Base-by-base conservation (phyloP, 2,329 filamentous ascomycete genomes). In the Fusarium udum region DNA sequence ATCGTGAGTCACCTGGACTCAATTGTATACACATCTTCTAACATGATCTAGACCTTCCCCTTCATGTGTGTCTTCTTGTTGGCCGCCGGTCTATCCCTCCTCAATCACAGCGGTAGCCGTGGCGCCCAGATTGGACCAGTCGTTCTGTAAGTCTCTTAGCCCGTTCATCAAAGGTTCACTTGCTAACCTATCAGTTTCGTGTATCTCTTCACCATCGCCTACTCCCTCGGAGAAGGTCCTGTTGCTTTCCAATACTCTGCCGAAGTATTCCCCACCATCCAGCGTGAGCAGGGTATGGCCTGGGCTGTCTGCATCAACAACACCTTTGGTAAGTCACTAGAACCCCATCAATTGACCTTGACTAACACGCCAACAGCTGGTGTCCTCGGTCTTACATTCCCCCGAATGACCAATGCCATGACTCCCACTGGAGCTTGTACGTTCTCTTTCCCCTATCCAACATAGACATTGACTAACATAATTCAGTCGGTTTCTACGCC, bases 401-500 rank as follows among this genome's bases (percentile, higher is more conserved):
- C 80, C 11, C 77, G 78, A 20, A 80, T 82, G 74, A 45, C 76
- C 12, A 73, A 62, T 9, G 78, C 79, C 49, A 81, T 82, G 75
- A 80, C 79, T 2, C 66, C 70, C 0, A 79, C 80, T 4, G 80
- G 80, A 24, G 80, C 80, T 9, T 82, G 76, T 78, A 46, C 32
- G 77, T 26, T 26, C 26, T 26, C 26, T 6, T 26, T 26, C 26
- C 26, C 26, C 26, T 26, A 26, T 26, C 26, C 26, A 26, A 26
- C 26, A 26, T 26, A 26, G 26, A 26, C 26, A 24, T 26, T 22
- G 16, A 32, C 72, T 78, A 49, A 78, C 39, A 1, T 4, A 0
- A 2, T 83, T 2, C 12, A 10, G 78, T 77, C 63, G 82, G 82
- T 0, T 83, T 86, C 71, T 87, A 87, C 51, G 85, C 85, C 0